Evolutionary conservation across 192 early-diverging fungal genomes (phyloP).

Genomic region (Geranomyces michiganensis): DNA sequence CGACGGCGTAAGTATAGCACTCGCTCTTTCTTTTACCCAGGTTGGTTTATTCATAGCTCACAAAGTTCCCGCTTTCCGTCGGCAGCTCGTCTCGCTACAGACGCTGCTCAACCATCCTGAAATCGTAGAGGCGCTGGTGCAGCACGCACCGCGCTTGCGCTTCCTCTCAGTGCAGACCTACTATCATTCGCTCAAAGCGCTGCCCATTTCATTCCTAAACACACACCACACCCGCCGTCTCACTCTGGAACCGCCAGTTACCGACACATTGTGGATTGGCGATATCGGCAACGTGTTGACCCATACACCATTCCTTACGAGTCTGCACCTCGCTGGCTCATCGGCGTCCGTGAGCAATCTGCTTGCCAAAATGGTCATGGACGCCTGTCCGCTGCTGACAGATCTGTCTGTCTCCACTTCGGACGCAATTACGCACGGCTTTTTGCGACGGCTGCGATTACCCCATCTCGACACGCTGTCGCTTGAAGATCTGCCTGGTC

Average conservation of each 20-base stretch:
- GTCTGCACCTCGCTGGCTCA: background rate
- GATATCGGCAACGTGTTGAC: slow-evolving; percentile 1
- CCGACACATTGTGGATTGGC: background rate
- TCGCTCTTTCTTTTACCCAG: background rate
- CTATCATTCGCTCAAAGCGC: background rate
- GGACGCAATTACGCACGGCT: background rate
- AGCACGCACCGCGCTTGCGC: background rate
- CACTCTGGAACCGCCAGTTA: background rate
- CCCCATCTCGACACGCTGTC: background rate
- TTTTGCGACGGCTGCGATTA: background rate
- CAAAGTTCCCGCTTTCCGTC: background rate
- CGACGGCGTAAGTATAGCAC: background rate
- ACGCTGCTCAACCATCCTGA: background rate
- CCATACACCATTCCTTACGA: background rate
- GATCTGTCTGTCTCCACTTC: background rate
- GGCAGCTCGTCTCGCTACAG: background rate
- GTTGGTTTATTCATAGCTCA: background rate
- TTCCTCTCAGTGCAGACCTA: background rate
- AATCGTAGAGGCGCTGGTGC: background rate
- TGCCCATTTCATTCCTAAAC: background rate
- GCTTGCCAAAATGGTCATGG: slow-evolving; percentile 2
- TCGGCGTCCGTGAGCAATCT: slow-evolving; percentile 2
- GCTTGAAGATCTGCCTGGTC: background rate
- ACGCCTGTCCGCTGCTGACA: slow-evolving; percentile 5
- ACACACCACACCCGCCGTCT: background rate